Conservation (phyloP, 371 early-diverging fungal genomes). For the Rhizomucor miehei region DNA sequence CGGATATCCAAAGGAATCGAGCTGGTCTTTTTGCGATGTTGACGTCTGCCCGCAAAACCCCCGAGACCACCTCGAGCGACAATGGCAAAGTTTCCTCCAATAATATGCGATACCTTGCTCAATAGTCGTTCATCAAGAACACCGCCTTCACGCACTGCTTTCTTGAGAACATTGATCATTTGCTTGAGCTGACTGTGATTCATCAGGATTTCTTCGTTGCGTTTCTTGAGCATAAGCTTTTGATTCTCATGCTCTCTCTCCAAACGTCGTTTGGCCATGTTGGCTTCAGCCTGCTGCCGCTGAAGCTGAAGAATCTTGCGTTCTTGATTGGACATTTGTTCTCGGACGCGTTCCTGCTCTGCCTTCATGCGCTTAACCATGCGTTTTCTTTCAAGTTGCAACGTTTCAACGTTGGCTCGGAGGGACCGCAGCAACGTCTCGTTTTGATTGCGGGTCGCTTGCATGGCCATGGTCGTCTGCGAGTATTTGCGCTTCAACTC, state of each 20-base stretch:
- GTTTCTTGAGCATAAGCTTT: constrained; percentile 54
- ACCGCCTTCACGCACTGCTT: constrained; percentile 50
- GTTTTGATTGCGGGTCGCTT: constrained; percentile 53
- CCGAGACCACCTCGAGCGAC: constrained; percentile 29
- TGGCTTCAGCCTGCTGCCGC: constrained; percentile 65
- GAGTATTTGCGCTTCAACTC: constrained; percentile 62
- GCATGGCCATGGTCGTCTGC: constrained; percentile 53
- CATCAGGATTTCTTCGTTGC: constrained; percentile 55
- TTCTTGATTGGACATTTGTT: constrained; percentile 64
- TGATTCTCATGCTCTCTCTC: constrained; percentile 71
- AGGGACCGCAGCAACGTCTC: constrained; percentile 52
- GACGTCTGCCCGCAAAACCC: constrained; percentile 19
- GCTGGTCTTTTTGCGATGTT: constrained; percentile 17
- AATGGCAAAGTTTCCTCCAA: constrained; percentile 44
- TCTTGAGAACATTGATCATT: constrained; percentile 47
- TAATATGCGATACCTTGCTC: constrained; percentile 37
- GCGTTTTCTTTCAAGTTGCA: constrained; percentile 74
- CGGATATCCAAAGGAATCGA: constrained; percentile 41
- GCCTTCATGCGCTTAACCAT: constrained; percentile 81
- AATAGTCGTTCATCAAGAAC: constrained; percentile 40
- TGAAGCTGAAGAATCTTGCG: constrained; percentile 72
- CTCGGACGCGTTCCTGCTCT: constrained; percentile 68
- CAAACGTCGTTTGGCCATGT: constrained; percentile 62
- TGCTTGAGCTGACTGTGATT: constrained; percentile 55
- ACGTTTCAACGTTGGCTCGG: constrained; percentile 58